Evolutionary conservation across 1,139 yeast genomes (phyloP), one percentile per base, ranked within the genome.

Genomic region (Geotrichum europaeum): DNA sequence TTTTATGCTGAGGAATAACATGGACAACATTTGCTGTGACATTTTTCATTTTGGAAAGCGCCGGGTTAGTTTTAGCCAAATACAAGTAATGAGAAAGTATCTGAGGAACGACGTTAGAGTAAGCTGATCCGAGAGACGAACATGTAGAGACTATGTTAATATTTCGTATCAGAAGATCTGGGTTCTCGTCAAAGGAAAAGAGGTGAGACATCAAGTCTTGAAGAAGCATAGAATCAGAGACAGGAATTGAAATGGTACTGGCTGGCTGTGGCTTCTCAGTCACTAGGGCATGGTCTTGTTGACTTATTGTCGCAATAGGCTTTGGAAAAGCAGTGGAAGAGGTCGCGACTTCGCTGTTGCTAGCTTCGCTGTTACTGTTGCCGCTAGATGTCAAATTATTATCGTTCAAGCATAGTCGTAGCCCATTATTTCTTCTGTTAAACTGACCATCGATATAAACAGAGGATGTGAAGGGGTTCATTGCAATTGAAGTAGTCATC

Each of bases 11-110:
- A 20, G 60, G 60, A 7, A 58, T 58, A 13, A 50, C 57, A 40
- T 58, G 60, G 15, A 54, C 53, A 5, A 58, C 60, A 54, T 58
- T 58, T 9, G 60, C 60, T 3, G 57, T 43, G 9, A 55, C 28
- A 22, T 18, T 47, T 24, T 50, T 24, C 32, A 58, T 25, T 22
- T 34, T 20, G 6, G 51, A 20, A 13, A 50, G 45, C 5, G 10
- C 28, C 5, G 57, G 47, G 34, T 53, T 22, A 24, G 45, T 34
- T 20, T 50, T 51, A 2, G 60, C 52, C 18, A 58, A 47, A 7
- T 36, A 20, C 18, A 47, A 20, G 24, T 58, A 58, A 15, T 51
- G 54, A 12, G 56, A 50, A 9, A 58, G 20, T 18, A 58, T 49
- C 32, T 58, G 54, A 15, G 60, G 60, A 5, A 58, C 60, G 18